Evolutionary conservation across 108 stramenopile species (phyloP).

Genomic region (Pseudonitzschia delicatissima): DNA sequence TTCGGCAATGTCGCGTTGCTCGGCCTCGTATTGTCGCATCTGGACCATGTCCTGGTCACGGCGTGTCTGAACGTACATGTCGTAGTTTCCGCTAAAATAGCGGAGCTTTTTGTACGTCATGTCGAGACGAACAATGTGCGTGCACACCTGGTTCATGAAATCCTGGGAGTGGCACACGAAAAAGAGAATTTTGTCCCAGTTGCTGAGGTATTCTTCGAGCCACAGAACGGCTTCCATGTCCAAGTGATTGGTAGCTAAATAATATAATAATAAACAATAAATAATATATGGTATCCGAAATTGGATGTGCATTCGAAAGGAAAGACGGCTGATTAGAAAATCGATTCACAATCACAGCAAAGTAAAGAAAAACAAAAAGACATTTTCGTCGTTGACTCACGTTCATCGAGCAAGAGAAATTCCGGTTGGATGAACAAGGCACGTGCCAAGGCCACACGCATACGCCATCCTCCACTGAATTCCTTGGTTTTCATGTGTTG

Average conservation of each 20-base stretch:
- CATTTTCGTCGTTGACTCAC: slow-evolving; percentile 20
- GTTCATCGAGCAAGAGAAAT: slow-evolving; percentile 87
- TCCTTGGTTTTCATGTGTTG: slow-evolving; percentile 92
- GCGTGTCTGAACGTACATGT: slow-evolving; percentile 90
- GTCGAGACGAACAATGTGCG: slow-evolving; percentile 93
- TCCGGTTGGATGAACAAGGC: slow-evolving; percentile 96
- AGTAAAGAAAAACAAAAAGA: neutral
- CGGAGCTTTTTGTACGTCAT: slow-evolving; percentile 87
- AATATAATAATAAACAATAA: no score
- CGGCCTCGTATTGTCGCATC: slow-evolving; percentile 91
- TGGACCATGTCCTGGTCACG: slow-evolving; percentile 96
- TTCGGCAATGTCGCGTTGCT: slow-evolving; percentile 96
- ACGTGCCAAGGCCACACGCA: slow-evolving; percentile 95
- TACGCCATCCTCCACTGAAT: slow-evolving; percentile 98
- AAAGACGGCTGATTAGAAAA: no score
- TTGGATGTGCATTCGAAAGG: no score
- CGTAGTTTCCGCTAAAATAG: slow-evolving; percentile 97
- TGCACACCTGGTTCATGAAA: slow-evolving; percentile 98
- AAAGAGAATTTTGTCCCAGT: slow-evolving; percentile 92
- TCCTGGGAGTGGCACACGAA: slow-evolving; percentile 96
- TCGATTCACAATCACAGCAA: no score
- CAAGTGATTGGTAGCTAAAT: slow-evolving; percentile 1
- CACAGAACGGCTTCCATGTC: slow-evolving; percentile 40
- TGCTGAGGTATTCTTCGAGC: slow-evolving; percentile 95
- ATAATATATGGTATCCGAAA: no score